A percentile compares a stretch with the other conserved stretches of the same genome.
phyloP scores from a whole-genome alignment of 306 rosid genomes.

The Quercus wislizeni region DNA sequence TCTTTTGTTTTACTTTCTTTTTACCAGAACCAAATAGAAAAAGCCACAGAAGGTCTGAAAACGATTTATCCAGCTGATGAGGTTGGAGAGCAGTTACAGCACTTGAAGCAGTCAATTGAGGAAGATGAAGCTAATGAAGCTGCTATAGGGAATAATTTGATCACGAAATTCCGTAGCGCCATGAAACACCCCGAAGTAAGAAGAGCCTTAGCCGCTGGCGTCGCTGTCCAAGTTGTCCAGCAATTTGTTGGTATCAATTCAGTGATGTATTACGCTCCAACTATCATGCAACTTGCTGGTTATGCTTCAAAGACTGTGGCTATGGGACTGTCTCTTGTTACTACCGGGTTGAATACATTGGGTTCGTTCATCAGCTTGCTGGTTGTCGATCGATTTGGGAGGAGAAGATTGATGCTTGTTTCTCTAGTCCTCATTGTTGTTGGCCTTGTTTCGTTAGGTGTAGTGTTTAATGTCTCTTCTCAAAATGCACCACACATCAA shows the following conservation, averaged over 20 bases:
- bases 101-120: conserved; percentile 55
- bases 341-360: conserved; percentile 66
- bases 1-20: background rate
- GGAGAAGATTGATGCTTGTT: conserved; percentile 65
- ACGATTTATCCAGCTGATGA: conserved; percentile 49
- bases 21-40: conserved; percentile 49
- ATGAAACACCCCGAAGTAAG: conserved; percentile 43
- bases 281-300: conserved; percentile 83
- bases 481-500: conserved; percentile 48
- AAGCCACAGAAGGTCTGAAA: conserved; percentile 48
- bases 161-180: conserved; percentile 44
- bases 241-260: conserved; percentile 85
- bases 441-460: conserved; percentile 50
- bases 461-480: conserved; percentile 52
- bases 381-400: conserved; percentile 58
- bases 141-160: conserved; percentile 35
- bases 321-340: conserved; percentile 71
- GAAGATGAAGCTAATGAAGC: conserved; percentile 53
- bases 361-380: conserved; percentile 68
- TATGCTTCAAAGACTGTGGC: conserved; percentile 73
- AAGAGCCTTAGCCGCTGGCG: conserved; percentile 75
- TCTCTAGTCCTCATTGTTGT: conserved; percentile 57
- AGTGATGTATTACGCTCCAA: conserved; percentile 93
- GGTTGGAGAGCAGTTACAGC: conserved; percentile 58
- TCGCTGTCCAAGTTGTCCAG: conserved; percentile 73